Conservation (phyloP, 2,329 filamentous ascomycete species). For the Ramularia endophylla region DNA sequence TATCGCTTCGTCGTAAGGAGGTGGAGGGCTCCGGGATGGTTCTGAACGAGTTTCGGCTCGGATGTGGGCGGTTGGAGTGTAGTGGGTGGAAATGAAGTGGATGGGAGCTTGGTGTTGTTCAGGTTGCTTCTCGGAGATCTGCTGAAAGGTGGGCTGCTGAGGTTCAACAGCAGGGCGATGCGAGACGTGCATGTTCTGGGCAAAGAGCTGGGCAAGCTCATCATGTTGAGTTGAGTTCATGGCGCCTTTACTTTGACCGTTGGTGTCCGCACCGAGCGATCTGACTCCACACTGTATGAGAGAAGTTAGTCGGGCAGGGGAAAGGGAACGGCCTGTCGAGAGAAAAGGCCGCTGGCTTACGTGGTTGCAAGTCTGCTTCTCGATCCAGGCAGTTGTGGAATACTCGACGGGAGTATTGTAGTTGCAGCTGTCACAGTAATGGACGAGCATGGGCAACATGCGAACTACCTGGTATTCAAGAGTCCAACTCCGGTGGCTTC, state of each 20-base stretch:
- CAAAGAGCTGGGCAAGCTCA: constrained; percentile 75
- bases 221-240: constrained; percentile 61
- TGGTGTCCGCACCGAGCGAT: constrained; percentile 38
- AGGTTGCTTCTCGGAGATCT: constrained; percentile 13
- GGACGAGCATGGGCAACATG: constrained; percentile 24
- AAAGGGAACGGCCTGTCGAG: constrained; percentile 14
- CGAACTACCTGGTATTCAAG: constrained; percentile 14
- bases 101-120: constrained; percentile 41
- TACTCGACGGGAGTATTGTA: constrained; percentile 35
- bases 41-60: constrained; percentile 36
- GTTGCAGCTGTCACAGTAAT: constrained; percentile 26
- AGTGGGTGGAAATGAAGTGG: constrained; percentile 75
- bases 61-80: constrained; percentile 71
- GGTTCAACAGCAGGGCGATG: constrained; percentile 12
- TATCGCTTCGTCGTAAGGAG: constrained; percentile 25
- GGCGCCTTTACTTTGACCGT: constrained; percentile 37
- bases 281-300: constrained; percentile 37
- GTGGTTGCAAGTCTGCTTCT: constrained; percentile 40
- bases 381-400: constrained; percentile 38
- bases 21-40: constrained; percentile 27
- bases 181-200: constrained; percentile 63
- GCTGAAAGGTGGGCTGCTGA: constrained; percentile 12
- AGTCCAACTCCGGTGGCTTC: not conserved
- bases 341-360: constrained; percentile 36
- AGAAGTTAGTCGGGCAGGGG: constrained; percentile 18